phyloP scores from a whole-genome alignment of 441 rosid genomes.

The Adansonia gregorii region DNA sequence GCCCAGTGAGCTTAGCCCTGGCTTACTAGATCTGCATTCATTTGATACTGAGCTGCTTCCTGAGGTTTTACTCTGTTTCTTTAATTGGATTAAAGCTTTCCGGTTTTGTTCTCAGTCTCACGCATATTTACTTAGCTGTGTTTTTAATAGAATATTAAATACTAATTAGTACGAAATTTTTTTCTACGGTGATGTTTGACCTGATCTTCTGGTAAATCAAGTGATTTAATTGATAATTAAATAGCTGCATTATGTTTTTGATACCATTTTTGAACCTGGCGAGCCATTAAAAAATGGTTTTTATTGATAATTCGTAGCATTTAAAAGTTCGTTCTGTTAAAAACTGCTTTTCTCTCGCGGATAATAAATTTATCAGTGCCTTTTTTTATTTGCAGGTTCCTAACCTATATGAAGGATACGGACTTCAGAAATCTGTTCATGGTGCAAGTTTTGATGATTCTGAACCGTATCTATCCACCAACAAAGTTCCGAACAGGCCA shows the following conservation, averaged over 20 bases:
- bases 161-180: neutral
- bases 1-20: neutral
- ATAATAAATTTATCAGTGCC: neutral
- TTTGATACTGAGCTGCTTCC: conserved; percentile 6
- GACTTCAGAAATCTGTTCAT: conserved; percentile 30
- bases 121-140: too few relatives aligned
- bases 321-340: neutral
- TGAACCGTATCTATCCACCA: conserved; percentile 42
- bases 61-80: neutral
- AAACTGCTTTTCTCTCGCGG: neutral
- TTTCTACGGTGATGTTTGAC: neutral
- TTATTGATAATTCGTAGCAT: neutral
- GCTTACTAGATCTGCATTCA: conserved; percentile 1
- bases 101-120: too few relatives aligned
- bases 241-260: conserved; percentile 11
- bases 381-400: conserved; percentile 39
- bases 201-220: neutral
- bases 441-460: conserved; percentile 52
- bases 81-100: too few relatives aligned
- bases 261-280: neutral
- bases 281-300: neutral
- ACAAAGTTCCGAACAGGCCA: conserved; percentile 40
- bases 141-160: neutral
- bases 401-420: conserved; percentile 35
- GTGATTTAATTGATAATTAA: neutral